Evolutionary conservation across 2,329 filamentous ascomycete species (phyloP).

Genomic region (Fusarium musae): DNA sequence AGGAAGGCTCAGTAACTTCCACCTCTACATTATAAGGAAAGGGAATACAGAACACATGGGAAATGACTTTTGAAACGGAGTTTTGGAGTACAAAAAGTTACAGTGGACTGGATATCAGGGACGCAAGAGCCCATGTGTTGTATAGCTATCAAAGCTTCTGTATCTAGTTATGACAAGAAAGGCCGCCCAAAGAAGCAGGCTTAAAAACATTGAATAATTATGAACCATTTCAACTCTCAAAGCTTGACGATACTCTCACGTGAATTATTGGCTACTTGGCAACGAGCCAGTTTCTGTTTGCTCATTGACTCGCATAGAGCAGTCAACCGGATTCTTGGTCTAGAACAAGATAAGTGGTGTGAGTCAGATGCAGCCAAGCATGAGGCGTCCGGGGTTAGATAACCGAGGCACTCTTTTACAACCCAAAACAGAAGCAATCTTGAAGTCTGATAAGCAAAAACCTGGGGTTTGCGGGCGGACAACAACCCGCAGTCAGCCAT

Average conservation of each 20-base stretch:
- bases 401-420: conserved; percentile 1
- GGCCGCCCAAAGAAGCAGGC: conserved; percentile 35
- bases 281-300: neutral
- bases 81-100: conserved; percentile 31
- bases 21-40: conserved; percentile 36
- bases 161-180: conserved; percentile 27
- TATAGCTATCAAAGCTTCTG: conserved; percentile 32
- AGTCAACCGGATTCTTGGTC: neutral
- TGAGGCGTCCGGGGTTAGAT: conserved; percentile 25
- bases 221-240: conserved; percentile 17
- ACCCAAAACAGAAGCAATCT: neutral
- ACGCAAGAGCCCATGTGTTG: conserved; percentile 29
- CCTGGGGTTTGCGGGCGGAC: neutral
- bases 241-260: neutral
- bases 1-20: conserved; percentile 39
- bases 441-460: neutral
- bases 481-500: neutral
- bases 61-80: conserved; percentile 30
- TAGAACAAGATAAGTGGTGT: neutral
- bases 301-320: neutral
- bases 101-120: conserved; percentile 17
- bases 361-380: conserved; percentile 21
- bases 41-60: conserved; percentile 43
- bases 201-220: conserved; percentile 23
- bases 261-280: conserved; percentile 13